phyloP scores from a whole-genome alignment of 768 basidiomycete genomes.

The Strobilomyces confusus region DNA sequence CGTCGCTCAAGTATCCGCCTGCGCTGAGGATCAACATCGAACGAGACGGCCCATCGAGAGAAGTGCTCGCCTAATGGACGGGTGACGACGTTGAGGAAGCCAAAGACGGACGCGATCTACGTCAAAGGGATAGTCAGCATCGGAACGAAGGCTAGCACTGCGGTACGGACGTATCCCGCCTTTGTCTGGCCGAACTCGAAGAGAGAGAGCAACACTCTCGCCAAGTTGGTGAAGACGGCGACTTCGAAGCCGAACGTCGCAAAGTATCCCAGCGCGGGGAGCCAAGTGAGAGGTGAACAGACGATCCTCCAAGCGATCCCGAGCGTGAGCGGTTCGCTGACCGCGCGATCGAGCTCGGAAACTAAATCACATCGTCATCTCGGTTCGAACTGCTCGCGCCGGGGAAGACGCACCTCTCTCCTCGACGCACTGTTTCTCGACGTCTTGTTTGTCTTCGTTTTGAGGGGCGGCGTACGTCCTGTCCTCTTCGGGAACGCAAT shows the following conservation, averaged over 20 bases:
- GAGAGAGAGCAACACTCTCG: not conserved
- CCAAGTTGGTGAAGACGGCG: constrained; percentile 2
- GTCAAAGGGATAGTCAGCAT: not conserved
- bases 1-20: constrained; percentile 4
- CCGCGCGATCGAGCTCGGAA: constrained; percentile 3
- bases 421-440: constrained; percentile 22
- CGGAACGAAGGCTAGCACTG: not conserved
- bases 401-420: not conserved
- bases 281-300: constrained; percentile 1
- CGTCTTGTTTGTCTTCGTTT: not conserved
- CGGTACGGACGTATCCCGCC: not conserved
- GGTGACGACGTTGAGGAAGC: not conserved
- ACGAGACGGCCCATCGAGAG: not conserved
- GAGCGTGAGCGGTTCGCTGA: constrained; percentile 1
- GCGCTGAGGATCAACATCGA: not conserved
- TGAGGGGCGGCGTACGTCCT: constrained; percentile 2
- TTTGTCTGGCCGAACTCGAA: not conserved
- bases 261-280: constrained; percentile 1
- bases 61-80: not conserved
- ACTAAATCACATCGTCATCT: constrained; percentile 9
- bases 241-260: constrained; percentile 4
- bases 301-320: not conserved
- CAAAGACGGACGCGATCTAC: not conserved
- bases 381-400: not conserved
- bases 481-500: constrained; percentile 12